A percentile compares a stretch with the other conserved stretches of the same genome.
Conservation (phyloP, 2,329 filamentous ascomycete genomes). For the Epichloe hybrida region DNA sequence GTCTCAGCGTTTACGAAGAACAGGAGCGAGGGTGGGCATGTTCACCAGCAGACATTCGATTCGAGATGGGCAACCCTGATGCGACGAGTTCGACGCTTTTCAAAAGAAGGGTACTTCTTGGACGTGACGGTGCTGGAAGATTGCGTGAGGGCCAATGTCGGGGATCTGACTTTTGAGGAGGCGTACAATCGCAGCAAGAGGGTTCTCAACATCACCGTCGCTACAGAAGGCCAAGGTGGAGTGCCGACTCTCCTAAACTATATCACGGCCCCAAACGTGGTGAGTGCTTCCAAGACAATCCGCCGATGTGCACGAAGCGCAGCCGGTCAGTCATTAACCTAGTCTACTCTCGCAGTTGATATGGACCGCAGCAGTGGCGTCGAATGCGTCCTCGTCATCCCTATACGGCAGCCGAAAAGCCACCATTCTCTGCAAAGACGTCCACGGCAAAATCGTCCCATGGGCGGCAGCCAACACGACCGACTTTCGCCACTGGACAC, state of each 20-base stretch:
- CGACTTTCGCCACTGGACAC: constrained; percentile 55
- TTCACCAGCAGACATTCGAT: constrained; percentile 24
- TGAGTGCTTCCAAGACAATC: constrained; percentile 31
- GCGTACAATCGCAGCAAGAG: constrained; percentile 76
- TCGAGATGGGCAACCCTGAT: constrained; percentile 44
- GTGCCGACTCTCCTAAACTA: constrained; percentile 83
- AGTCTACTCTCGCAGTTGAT: constrained; percentile 43
- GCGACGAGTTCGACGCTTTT: constrained; percentile 55
- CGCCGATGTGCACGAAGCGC: background rate
- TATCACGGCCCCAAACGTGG: constrained; percentile 82
- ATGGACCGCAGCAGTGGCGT: constrained; percentile 66
- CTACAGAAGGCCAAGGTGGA: constrained; percentile 58
- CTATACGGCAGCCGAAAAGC: constrained; percentile 52
- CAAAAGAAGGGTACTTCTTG: constrained; percentile 67
- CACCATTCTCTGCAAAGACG: constrained; percentile 64
- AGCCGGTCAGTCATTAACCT: background rate
- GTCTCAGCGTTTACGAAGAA: constrained; percentile 57
- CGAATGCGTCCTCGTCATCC: constrained; percentile 52
- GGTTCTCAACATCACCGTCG: constrained; percentile 83
- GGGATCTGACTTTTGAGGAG: constrained; percentile 85
- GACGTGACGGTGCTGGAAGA: constrained; percentile 72
- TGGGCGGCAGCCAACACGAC: constrained; percentile 53
- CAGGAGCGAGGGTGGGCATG: constrained; percentile 16
- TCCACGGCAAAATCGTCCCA: constrained; percentile 56
- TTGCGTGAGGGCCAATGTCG: constrained; percentile 72